phyloP scores from a whole-genome alignment of 129 eudicot genomes.

The Flaveria bidentis region DNA sequence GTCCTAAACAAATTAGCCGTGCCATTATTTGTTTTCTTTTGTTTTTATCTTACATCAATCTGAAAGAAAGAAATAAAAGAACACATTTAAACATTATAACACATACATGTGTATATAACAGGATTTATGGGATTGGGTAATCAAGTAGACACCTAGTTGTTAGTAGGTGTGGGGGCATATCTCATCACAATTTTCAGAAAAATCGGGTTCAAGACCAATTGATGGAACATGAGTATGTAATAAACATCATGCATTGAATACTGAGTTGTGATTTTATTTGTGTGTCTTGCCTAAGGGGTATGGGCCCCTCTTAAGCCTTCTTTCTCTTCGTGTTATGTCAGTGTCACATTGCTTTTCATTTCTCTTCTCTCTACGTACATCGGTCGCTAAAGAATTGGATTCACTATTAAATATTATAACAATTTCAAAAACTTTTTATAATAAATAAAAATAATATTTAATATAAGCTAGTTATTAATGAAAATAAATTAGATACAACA shows the following conservation, averaged over 20 bases:
- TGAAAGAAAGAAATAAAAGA: not conserved
- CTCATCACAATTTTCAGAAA: not conserved
- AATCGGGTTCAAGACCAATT: slow-evolving; percentile 1
- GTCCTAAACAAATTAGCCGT: not conserved
- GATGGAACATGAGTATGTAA: slow-evolving; percentile 15
- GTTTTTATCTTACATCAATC: not conserved
- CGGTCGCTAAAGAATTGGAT: too few relatives aligned
- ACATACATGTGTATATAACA: not conserved
- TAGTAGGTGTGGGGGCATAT: slow-evolving; percentile 31
- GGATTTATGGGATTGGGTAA: not conserved
- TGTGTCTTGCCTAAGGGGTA: too few relatives aligned
- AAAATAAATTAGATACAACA: too few relatives aligned
- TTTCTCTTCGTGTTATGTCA: too few relatives aligned
- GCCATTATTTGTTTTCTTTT: not conserved
- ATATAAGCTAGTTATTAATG: too few relatives aligned
- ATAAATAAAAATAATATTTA: too few relatives aligned
- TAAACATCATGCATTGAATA: slow-evolving; percentile 20
- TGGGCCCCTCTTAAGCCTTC: too few relatives aligned
- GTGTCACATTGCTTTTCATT: too few relatives aligned
- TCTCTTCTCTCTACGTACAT: too few relatives aligned
- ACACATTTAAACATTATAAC: not conserved
- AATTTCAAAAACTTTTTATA: too few relatives aligned
- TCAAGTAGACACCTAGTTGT: slow-evolving; percentile 11
- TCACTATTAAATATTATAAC: too few relatives aligned
- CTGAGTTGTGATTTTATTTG: not conserved